phyloP scores from a whole-genome alignment of 2,329 filamentous ascomycete genomes.

The Diaporthe eres region DNA sequence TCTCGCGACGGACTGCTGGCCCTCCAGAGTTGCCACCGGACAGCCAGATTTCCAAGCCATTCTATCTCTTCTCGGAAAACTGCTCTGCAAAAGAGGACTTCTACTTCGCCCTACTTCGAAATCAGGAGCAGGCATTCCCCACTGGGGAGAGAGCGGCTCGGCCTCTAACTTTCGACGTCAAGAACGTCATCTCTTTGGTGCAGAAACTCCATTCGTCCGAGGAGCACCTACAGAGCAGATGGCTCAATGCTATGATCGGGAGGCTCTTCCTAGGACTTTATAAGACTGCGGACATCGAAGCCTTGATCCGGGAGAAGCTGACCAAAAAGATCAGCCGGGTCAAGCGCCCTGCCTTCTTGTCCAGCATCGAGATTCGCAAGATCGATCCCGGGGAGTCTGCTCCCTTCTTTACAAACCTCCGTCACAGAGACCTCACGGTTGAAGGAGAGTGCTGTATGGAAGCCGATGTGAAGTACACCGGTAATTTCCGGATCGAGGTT shows the following conservation, averaged over 20 bases:
- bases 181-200: slow-evolving; percentile 90
- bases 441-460: slow-evolving; percentile 92
- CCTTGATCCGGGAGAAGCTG: slow-evolving; percentile 85
- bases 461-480: slow-evolving; percentile 88
- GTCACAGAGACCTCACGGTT: slow-evolving; percentile 88
- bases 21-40: slow-evolving; percentile 67
- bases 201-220: slow-evolving; percentile 93
- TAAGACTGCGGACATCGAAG: slow-evolving; percentile 85
- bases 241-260: slow-evolving; percentile 93
- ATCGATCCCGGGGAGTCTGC: slow-evolving; percentile 90
- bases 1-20: slow-evolving; percentile 75
- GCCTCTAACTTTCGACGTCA: slow-evolving; percentile 83
- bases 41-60: slow-evolving; percentile 78
- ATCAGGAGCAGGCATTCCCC: slow-evolving; percentile 79
- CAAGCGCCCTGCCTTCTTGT: slow-evolving; percentile 91
- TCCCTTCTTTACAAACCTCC: slow-evolving; percentile 90
- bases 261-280: slow-evolving; percentile 90
- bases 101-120: slow-evolving; percentile 91
- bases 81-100: slow-evolving; percentile 98
- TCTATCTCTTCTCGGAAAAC: slow-evolving; percentile 95
- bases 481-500: slow-evolving; percentile 90
- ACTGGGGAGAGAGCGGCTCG: slow-evolving; percentile 72
- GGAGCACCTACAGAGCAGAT: slow-evolving; percentile 89
- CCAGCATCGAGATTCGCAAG: slow-evolving; percentile 83
- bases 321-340: slow-evolving; percentile 97